These are phyloP conservation scores for Boletus subcaerulescens DNA, from an alignment of 768 basidiomycete genomes.

Conservation along the genomic window DNA sequence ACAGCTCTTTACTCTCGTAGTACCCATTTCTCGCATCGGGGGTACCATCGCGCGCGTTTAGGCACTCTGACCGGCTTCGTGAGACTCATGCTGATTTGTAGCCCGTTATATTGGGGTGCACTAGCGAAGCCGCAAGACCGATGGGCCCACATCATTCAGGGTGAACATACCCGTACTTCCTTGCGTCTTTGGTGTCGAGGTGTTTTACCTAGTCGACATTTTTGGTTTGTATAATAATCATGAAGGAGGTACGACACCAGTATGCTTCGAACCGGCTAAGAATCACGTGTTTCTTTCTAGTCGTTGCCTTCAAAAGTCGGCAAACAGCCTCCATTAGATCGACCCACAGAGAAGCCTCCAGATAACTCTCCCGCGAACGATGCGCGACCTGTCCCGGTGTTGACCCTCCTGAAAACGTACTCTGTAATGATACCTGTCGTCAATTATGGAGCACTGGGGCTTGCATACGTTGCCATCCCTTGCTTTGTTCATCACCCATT, in stretches of 20 bases:
- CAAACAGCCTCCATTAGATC: background rate
- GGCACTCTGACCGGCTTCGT: too few relatives aligned
- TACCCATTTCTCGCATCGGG: background rate
- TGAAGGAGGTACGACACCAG: constrained; percentile 30
- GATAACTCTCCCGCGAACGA: background rate
- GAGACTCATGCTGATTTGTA: background rate
- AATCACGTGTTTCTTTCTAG: constrained; percentile 9
- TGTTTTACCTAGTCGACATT: constrained; percentile 6
- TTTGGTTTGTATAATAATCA: constrained; percentile 13
- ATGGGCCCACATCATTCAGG: constrained; percentile 47
- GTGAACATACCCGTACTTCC: constrained; percentile 6
- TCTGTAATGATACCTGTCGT: constrained; percentile 40
- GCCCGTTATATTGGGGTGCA: constrained; percentile 54
- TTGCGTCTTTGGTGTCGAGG: constrained; percentile 10
- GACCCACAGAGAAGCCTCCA: background rate
- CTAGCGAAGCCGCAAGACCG: constrained; percentile 53
- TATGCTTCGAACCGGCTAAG: background rate
- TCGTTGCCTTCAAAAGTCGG: constrained; percentile 21
- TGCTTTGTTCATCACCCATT: constrained; percentile 45
- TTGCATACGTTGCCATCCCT: constrained; percentile 44
- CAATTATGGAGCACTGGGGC: constrained; percentile 41
- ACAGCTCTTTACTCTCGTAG: constrained; percentile 28
- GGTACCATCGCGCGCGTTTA: background rate
- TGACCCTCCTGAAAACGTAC: constrained; percentile 23
- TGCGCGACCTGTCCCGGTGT: constrained; percentile 29